Base-by-base conservation (phyloP, 495 filamentous ascomycete species). In the Tuber calosporum region DNA sequence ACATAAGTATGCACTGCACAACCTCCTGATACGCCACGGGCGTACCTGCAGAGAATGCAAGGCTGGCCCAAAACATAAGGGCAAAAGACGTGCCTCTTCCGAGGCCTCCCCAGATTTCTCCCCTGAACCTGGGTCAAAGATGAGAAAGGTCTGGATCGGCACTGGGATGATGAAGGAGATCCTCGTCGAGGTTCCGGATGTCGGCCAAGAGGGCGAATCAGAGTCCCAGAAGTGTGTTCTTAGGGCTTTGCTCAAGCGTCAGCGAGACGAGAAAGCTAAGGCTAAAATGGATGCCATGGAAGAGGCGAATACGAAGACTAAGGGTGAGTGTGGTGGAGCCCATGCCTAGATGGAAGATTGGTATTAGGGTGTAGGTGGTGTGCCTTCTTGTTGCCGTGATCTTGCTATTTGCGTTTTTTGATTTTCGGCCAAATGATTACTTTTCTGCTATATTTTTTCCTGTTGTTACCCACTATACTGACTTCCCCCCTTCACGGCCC, bases 1-100 rank as follows among this genome's bases (percentile, higher is more conserved):
- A 66, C 83, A 96, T 36, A 99, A 98, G 82, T 98, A 97, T 77
- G 85, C 89, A 3, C 87, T 98, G 6, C 95, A 99, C 82, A 88
- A 93, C 76, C 85, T 97, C 0, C 88, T 99, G 62, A 94, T 97
- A 70, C 86, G 86, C 4, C 95, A 99, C 83, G 95, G 95, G 1
- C 91, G 92, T 81, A 84, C 83, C 0, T 99, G 95, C 83, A 87
- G 87, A 6, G 86, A 91, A 70, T 99, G 95, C 80, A 86, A 88
- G 69, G 91, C 91, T 1, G 77, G 83, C 71, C 69, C 73, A 34
- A 42, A 79, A 40, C 40, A 67, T 6, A 69, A 43, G 62, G 26
- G 48, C n/a, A 53, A 45, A 41, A 70, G 73, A 34, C 26, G 58
- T 5, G 39, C 30, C n/a, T 43, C 71, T 38, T n/a, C 67, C 38